Evolutionary conservation across 345 rosid genomes (phyloP).

Genomic region (Sonneratia caseolaris): DNA sequence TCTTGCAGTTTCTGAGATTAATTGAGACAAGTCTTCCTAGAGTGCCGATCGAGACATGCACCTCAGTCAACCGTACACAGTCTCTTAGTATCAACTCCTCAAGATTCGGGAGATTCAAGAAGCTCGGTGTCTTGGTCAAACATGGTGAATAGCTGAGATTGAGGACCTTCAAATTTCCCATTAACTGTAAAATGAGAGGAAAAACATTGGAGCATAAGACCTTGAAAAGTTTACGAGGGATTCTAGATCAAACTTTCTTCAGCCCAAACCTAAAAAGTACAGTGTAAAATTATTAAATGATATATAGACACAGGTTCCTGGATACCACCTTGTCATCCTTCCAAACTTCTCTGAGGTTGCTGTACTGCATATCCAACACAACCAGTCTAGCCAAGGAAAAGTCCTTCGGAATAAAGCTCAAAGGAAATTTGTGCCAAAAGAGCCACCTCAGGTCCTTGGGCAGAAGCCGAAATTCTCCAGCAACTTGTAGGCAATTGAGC

Average conservation of each 20-base stretch:
- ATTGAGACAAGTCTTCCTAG: slow-evolving; percentile 8
- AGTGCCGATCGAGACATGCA: slow-evolving; percentile 15
- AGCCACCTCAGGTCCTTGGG: slow-evolving; percentile 12
- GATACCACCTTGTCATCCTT: not conserved
- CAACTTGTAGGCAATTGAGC: slow-evolving; percentile 4
- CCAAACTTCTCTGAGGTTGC: slow-evolving; percentile 8
- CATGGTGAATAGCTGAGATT: slow-evolving; percentile 14
- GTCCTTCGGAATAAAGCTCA: not conserved
- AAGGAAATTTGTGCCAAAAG: slow-evolving; percentile 9
- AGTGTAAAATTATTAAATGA: not conserved
- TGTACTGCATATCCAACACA: slow-evolving; percentile 6
- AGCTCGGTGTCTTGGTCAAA: not conserved
- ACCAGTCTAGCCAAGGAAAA: not conserved
- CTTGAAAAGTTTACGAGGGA: too few species aligned
- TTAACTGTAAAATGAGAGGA: not conserved
- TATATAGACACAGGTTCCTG: not conserved
- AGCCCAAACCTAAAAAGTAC: not conserved
- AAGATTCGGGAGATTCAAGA: slow-evolving; percentile 10
- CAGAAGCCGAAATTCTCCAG: slow-evolving; percentile 1
- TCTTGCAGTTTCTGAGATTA: slow-evolving; percentile 18
- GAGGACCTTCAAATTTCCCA: slow-evolving; percentile 9
- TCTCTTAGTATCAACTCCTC: slow-evolving; percentile 10
- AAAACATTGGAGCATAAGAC: not conserved
- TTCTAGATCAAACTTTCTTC: not conserved
- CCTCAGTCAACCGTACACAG: slow-evolving; percentile 12